A percentile compares a stretch with the other conserved stretches of the same genome.
Evolutionary conservation across 169 alveolate species (phyloP).

Genomic region (Plasmodium fragile): DNA sequence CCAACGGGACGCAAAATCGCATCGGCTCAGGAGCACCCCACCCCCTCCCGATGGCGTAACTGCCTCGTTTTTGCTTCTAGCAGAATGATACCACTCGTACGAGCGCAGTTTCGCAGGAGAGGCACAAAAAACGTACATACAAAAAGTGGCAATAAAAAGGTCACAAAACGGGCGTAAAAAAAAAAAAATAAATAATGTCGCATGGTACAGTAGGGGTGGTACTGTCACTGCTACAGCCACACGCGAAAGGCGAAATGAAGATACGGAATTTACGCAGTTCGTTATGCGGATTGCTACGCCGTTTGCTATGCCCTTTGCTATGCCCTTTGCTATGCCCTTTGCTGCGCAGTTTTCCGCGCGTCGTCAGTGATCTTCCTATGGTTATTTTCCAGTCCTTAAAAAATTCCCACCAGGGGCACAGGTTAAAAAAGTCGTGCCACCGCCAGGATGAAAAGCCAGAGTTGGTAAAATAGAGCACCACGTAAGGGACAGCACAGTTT

Average conservation of each 20-base stretch:
- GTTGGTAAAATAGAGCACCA: neutral
- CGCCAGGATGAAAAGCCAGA: neutral
- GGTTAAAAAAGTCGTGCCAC: neutral
- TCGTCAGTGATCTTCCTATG: neutral
- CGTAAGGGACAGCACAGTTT: neutral
- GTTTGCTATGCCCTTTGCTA: neutral
- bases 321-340: neutral
- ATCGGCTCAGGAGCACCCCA: neutral
- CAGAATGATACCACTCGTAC: neutral
- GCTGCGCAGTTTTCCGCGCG: too few species aligned
- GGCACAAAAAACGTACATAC: neutral
- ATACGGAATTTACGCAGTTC: neutral
- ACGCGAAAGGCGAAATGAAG: neutral
- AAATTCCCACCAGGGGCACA: neutral
- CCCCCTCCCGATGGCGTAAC: neutral
- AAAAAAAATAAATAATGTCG: neutral
- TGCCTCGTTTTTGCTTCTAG: neutral
- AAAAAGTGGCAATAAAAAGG: neutral
- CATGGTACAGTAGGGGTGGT: neutral
- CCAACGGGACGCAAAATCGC: neutral
- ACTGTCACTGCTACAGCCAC: neutral
- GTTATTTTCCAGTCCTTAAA: neutral
- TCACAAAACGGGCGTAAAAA: neutral
- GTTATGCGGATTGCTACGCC: too few species aligned
- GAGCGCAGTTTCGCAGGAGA: neutral